phyloP scores from a whole-genome alignment of 176 grass and related monocot species.

The Zoysia pacifica region DNA sequence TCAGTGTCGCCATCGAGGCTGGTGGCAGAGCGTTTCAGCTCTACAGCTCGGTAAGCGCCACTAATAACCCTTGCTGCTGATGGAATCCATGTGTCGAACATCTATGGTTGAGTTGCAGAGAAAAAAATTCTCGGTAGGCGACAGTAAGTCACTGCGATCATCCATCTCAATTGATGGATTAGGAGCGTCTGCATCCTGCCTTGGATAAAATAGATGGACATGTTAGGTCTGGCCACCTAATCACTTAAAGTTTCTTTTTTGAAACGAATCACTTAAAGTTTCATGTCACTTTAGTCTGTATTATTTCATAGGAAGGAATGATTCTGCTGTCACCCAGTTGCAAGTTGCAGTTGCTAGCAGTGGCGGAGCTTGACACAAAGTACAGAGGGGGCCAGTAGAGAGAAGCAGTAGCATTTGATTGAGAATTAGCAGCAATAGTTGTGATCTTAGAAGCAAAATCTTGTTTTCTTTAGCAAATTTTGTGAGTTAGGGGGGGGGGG shows the following conservation, averaged over 20 bases:
- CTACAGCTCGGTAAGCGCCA: constrained; percentile 59
- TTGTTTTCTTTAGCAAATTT: no score
- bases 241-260: background rate
- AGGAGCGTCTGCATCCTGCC: background rate
- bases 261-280: constrained; percentile 5
- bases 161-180: background rate
- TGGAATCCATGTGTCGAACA: background rate
- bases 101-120: background rate
- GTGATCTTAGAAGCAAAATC: no score
- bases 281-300: background rate
- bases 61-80: background rate
- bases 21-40: constrained; percentile 74
- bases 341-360: constrained; percentile 18
- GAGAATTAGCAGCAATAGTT: no score
- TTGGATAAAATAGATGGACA: constrained; percentile 3
- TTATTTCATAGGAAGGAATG: constrained; percentile 15
- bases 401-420: no score
- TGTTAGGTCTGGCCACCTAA: constrained; percentile 22
- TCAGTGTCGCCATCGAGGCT: constrained; percentile 85
- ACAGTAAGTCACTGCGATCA: background rate
- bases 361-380: no score
- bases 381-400: no score
- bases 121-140: background rate
- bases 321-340: constrained; percentile 14
- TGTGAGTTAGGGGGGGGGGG: no score